A percentile compares a stretch with the other conserved stretches of the same genome.
Conservation (phyloP, 306 rosid genomes). For the Morella rubra region DNA sequence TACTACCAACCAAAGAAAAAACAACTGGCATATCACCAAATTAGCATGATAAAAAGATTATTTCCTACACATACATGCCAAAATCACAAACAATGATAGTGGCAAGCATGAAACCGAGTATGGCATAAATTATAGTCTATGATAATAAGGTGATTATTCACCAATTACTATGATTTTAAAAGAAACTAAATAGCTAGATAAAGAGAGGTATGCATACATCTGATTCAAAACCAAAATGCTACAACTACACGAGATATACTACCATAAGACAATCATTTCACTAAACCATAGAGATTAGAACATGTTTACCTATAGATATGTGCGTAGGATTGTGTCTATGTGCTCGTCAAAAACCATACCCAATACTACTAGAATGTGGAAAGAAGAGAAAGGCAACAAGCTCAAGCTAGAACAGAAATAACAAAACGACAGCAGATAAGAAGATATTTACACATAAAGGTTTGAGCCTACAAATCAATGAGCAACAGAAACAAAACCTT, state of each 20-base stretch:
- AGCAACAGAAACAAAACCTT: not conserved
- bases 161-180: not conserved
- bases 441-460: not conserved
- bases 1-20: not conserved
- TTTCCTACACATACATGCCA: not conserved
- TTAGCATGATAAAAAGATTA: not conserved
- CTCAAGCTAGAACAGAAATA: not conserved
- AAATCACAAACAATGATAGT: not conserved
- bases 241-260: not conserved
- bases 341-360: not conserved
- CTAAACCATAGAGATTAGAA: not conserved
- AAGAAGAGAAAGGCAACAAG: not conserved
- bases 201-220: not conserved
- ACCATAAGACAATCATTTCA: not conserved
- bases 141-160: not conserved
- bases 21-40: conserved; percentile 1
- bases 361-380: not conserved
- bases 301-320: not conserved
- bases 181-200: not conserved
- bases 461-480: not conserved
- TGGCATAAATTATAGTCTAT: too few species aligned
- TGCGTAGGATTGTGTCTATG: not conserved
- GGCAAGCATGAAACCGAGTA: not conserved
- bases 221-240: not conserved
- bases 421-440: not conserved